A percentile compares a stretch with the other conserved stretches of the same genome.
phyloP scores from a whole-genome alignment of 108 stramenopile species.

The Cyclotella distinguenda region DNA sequence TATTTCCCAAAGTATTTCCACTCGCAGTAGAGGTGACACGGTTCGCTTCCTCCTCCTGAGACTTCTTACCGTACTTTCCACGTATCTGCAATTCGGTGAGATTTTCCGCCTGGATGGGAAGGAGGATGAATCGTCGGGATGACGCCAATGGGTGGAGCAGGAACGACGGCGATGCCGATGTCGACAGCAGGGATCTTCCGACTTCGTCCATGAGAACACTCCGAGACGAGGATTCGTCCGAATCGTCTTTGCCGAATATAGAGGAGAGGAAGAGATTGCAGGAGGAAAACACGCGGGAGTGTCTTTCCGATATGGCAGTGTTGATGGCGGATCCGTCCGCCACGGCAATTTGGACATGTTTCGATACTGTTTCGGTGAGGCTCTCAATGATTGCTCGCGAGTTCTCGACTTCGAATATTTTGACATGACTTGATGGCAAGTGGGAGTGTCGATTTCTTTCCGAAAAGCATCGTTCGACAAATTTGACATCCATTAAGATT shows the following conservation, averaged over 20 bases:
- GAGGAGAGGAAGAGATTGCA: conserved; percentile 74
- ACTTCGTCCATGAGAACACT: conserved; percentile 13
- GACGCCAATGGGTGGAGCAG: conserved; percentile 72
- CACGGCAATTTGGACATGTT: conserved; percentile 18
- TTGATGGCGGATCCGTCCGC: conserved; percentile 22
- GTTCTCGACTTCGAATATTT: too few relatives aligned
- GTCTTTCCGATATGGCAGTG: conserved; percentile 55
- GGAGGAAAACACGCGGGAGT: conserved; percentile 53
- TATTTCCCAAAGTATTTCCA: conserved; percentile 62
- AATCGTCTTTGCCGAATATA: conserved; percentile 64
- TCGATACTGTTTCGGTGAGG: conserved; percentile 27
- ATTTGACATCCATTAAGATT: conserved; percentile 54
- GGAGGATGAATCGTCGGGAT: conserved; percentile 70
- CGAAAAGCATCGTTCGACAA: conserved; percentile 52
- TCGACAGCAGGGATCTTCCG: conserved; percentile 21
- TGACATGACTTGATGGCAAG: too few relatives aligned
- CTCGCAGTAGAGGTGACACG: conserved; percentile 37
- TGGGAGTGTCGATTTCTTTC: conserved; percentile 44
- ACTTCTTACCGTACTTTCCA: conserved; percentile 60
- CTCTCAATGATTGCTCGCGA: conserved; percentile 27
- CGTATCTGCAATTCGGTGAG: conserved; percentile 78
- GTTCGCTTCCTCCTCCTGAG: conserved; percentile 48
- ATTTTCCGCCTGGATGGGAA: conserved; percentile 86
- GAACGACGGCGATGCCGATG: conserved; percentile 41
- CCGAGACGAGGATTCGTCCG: conserved; percentile 19